Evolutionary conservation across 768 basidiomycete species (phyloP), one percentile per base, ranked within the genome.

Genomic region (Hygrophorus pudorinus): DNA sequence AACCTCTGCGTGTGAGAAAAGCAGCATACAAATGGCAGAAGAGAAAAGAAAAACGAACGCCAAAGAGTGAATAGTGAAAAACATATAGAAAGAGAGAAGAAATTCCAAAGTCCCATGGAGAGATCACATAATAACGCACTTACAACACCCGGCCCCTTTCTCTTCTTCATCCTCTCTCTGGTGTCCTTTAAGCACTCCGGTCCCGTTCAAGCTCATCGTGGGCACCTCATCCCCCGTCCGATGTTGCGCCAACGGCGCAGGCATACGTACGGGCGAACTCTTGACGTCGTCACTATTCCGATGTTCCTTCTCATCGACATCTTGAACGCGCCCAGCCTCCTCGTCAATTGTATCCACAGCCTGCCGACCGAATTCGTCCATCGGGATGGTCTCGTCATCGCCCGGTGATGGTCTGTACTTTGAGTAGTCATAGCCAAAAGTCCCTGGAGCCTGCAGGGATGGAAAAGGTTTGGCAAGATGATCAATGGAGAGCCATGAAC

Each of bases 41-140:
- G 33, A 17, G 16, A 34, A 10, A 34, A 10, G 37, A 38, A 11
- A 18, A 38, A 38, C 14, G 35, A 38, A 17, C 12, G 33, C 18
- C 16, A 38, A 17, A 14, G 37, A 38, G 28, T 27, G 24, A 41
- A 27, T 29, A 14, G 14, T 12, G 12, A 28, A 41, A 41, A 18
- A 17, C 16, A 28, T 32, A 40, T 16, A 40, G 16, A 31, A 30
- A 37, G 2, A 29, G 13, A 14, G 21, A 38, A 4, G 21, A 31
- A 21, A 20, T 14, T 16, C 14, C 12, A 39, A n/a, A 39, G 38
- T 14, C 21, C 16, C n/a, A 29, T 14, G 12, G 33, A 34, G 16
- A 39, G 27, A 38, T 86, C 76, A 89, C 86, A 89, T 89, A 59
- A 89, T 72, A 53, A 85, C 65, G 64, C 86, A 89, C 64, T 81